Evolutionary conservation across 2,329 filamentous ascomycete genomes (phyloP).

Genomic region (Trichoderma oligosporum): DNA sequence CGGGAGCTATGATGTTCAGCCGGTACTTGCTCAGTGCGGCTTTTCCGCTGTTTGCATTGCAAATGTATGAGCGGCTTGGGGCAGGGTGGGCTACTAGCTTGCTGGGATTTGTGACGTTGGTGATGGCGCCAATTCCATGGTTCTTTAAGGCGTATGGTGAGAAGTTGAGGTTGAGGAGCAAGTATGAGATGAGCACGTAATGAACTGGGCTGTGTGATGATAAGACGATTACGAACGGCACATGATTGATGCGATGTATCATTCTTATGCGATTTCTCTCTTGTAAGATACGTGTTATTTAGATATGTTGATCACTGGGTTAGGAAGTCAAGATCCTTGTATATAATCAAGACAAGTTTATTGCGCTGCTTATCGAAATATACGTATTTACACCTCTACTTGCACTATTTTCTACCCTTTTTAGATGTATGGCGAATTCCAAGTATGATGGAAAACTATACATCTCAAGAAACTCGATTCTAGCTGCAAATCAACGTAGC

Average conservation of each 20-base stretch:
- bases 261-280: not conserved
- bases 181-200: conserved; percentile 28
- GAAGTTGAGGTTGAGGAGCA: conserved; percentile 25
- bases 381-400: too few relatives aligned
- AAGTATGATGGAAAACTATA: too few relatives aligned
- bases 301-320: not conserved
- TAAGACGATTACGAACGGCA: not conserved
- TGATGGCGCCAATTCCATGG: conserved; percentile 37
- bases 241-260: not conserved
- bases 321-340: not conserved
- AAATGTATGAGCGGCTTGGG: conserved; percentile 40
- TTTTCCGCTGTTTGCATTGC: conserved; percentile 43
- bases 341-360: not conserved
- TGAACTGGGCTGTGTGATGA: not conserved
- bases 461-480: too few relatives aligned
- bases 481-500: too few relatives aligned
- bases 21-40: conserved; percentile 56
- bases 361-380: not conserved
- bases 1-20: conserved; percentile 27
- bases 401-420: too few relatives aligned
- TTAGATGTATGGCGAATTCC: too few relatives aligned
- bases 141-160: conserved; percentile 28
- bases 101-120: conserved; percentile 38
- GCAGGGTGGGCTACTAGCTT: conserved; percentile 44
- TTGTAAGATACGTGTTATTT: not conserved